Percentiles rank a stretch among this genome's conserved stretches.
These are phyloP conservation scores for Claviceps sp. DNA, from an alignment of 2,329 filamentous ascomycete species.

Conservation along the genomic window DNA sequence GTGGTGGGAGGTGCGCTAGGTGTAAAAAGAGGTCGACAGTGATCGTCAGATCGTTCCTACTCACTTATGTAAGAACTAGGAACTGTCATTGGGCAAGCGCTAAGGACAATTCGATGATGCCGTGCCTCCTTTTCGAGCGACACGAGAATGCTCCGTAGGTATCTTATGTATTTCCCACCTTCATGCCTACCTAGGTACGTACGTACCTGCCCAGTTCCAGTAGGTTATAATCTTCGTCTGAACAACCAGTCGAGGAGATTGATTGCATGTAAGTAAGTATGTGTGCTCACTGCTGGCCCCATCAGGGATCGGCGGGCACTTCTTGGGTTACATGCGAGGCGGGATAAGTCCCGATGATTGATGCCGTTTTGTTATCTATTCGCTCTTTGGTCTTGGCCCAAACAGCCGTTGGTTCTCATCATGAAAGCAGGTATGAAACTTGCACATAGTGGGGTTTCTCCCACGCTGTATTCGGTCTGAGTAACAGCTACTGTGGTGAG, in stretches of 20 bases:
- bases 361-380: too few species aligned
- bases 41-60: neutral
- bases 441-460: neutral
- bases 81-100: neutral
- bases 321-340: too few species aligned
- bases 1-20: neutral
- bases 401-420: neutral
- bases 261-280: too few species aligned
- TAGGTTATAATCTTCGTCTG: too few species aligned
- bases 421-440: neutral
- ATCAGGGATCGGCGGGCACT: too few species aligned
- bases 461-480: neutral
- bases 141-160: neutral
- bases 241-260: too few species aligned
- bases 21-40: neutral
- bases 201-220: neutral
- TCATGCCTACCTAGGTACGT: neutral
- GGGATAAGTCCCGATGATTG: too few species aligned
- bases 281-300: too few species aligned
- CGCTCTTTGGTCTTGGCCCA: neutral
- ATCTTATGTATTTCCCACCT: neutral
- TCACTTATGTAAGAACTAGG: neutral
- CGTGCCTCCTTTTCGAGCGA: neutral
- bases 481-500: neutral
- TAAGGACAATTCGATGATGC: neutral